phyloP scores from a whole-genome alignment of 208 protist species.

The Crithidia sp. region DNA sequence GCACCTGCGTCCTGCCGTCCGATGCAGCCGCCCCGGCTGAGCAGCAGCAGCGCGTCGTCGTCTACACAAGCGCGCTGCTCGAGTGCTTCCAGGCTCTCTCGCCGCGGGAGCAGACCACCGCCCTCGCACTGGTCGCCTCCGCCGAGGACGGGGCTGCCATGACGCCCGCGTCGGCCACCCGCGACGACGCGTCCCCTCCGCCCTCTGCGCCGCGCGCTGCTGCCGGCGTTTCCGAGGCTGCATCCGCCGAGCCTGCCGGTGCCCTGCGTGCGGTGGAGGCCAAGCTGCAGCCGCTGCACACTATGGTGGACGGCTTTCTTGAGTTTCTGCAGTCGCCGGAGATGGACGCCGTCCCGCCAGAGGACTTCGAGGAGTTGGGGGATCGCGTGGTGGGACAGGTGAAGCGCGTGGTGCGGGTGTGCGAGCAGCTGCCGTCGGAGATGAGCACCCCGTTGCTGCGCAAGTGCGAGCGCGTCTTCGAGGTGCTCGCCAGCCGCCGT shows the following conservation, averaged over 20 bases:
- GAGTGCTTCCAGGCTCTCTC: constrained; percentile 54
- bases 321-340: constrained; percentile 50
- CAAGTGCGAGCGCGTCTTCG: constrained; percentile 59
- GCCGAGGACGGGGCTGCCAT: constrained; percentile 2
- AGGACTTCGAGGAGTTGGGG: constrained; percentile 38
- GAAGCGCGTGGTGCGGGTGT: constrained; percentile 41
- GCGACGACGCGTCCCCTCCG: background rate
- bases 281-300: constrained; percentile 47
- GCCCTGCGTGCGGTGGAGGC: constrained; percentile 1
- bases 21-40: constrained; percentile 19
- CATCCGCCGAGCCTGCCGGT: background rate
- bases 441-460: constrained; percentile 38
- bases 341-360: constrained; percentile 21
- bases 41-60: constrained; percentile 36
- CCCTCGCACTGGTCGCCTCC: constrained; percentile 48
- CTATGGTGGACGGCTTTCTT: constrained; percentile 71
- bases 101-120: constrained; percentile 35
- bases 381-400: constrained; percentile 52
- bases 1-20: constrained; percentile 16
- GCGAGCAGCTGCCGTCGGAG: constrained; percentile 43
- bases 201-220: background rate
- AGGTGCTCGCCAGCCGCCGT: constrained; percentile 4
- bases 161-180: background rate
- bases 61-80: constrained; percentile 46
- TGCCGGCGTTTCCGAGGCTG: background rate